A percentile compares a stretch with the other conserved stretches of the same genome.
These are phyloP conservation scores for Abortiporus biennis DNA, from an alignment of 1,284 basidiomycete genomes.

Conservation along the genomic window DNA sequence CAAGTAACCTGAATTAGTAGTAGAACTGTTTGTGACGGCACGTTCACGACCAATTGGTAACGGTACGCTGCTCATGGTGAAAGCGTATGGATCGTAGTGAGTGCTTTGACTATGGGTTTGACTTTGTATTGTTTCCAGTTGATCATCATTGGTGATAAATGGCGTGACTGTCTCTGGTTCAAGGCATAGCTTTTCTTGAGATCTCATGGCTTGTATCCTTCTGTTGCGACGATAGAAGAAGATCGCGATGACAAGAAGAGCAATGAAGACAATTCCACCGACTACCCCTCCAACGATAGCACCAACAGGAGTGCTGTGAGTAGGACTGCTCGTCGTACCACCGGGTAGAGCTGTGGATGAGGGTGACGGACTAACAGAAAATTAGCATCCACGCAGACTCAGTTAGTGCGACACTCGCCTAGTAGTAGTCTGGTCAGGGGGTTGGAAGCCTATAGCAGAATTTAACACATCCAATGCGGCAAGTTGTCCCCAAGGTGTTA, in stretches of 20 bases:
- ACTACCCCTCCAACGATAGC: slow-evolving; percentile 2
- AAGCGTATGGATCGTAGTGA: too few relatives aligned
- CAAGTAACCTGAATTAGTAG: too few relatives aligned
- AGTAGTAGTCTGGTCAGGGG: neutral
- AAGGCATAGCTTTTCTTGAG: too few relatives aligned
- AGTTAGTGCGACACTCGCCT: neutral
- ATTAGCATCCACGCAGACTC: neutral
- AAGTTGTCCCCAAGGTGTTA: slow-evolving; percentile 8
- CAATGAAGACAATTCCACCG: neutral
- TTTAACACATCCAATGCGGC: slow-evolving; percentile 8
- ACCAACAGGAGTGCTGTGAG: neutral
- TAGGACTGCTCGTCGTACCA: neutral
- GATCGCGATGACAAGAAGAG: neutral
- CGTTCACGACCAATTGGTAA: too few relatives aligned
- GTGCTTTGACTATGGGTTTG: too few relatives aligned
- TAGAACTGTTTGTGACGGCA: too few relatives aligned
- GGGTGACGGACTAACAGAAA: neutral
- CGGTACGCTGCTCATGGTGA: too few relatives aligned
- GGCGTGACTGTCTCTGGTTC: too few relatives aligned
- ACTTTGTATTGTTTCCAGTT: too few relatives aligned
- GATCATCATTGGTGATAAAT: too few relatives aligned
- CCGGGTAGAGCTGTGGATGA: neutral
- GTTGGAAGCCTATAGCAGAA: slow-evolving; percentile 5
- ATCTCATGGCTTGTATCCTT: too few relatives aligned
- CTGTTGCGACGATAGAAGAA: neutral